Conservation (phyloP, 805 yeast species). For the Hermanozyma aechmeae region DNA sequence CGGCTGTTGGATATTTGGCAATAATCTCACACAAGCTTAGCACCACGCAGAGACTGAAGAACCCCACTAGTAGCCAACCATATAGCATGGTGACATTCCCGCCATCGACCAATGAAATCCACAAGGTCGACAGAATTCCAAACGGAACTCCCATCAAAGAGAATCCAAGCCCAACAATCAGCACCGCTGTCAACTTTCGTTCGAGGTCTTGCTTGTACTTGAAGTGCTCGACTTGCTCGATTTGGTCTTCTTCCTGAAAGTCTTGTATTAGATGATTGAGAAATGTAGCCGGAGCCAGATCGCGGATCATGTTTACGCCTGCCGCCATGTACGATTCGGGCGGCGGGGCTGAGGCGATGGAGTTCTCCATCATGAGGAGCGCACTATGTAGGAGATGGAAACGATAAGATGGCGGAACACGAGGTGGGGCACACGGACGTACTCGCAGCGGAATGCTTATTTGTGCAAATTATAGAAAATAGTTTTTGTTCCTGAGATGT, state of each 20-base stretch:
- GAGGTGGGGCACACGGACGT: no score
- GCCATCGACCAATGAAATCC: conserved; percentile 66
- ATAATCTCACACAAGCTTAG: conserved; percentile 70
- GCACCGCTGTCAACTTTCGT: conserved; percentile 56
- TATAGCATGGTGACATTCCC: conserved; percentile 67
- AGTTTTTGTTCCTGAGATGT: no score
- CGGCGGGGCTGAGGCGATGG: no score
- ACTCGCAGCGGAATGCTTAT: no score
- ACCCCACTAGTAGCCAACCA: conserved; percentile 63
- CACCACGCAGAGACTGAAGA: conserved; percentile 57
- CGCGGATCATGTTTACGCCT: conserved; percentile 6
- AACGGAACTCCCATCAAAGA: conserved; percentile 77
- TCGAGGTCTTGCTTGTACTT: conserved; percentile 65
- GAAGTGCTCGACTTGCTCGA: conserved; percentile 60
- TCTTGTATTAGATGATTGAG: conserved; percentile 7
- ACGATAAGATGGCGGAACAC: no score
- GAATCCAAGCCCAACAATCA: conserved; percentile 72
- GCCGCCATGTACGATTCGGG: neutral
- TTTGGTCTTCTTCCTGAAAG: conserved; percentile 31
- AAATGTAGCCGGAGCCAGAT: conserved; percentile 10
- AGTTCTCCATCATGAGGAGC: no score
- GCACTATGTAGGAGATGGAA: no score
- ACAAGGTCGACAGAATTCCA: conserved; percentile 66
- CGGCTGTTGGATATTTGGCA: conserved; percentile 69
- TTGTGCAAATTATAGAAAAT: no score